Conservation (phyloP, 192 early-diverging fungal species). For the Coemansia sp. region DNA sequence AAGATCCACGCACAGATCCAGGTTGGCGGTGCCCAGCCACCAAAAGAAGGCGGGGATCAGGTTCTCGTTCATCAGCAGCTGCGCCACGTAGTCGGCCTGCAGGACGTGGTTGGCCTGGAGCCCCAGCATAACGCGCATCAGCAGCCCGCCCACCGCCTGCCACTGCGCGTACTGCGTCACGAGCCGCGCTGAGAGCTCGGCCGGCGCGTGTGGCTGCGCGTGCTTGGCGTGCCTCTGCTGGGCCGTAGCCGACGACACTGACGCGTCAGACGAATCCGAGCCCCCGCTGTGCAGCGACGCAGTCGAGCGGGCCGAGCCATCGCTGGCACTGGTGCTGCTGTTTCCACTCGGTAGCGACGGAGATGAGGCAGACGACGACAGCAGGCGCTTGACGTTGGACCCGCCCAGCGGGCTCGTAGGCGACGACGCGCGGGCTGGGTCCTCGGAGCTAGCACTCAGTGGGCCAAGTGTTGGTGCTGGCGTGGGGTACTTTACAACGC, state of each 20-base stretch:
- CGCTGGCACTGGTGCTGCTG: slow-evolving; percentile 4
- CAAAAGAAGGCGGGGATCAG: slow-evolving; percentile 48
- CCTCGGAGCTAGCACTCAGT: not conserved
- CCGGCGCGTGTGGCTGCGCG: not conserved
- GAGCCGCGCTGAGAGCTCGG: slow-evolving; percentile 34
- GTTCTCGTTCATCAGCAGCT: slow-evolving; percentile 52
- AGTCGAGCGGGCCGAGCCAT: not conserved
- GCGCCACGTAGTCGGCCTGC: slow-evolving; percentile 48
- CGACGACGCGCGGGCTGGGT: not conserved
- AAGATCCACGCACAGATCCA: slow-evolving; percentile 17
- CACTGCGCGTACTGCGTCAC: slow-evolving; percentile 51
- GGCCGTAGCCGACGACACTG: not conserved
- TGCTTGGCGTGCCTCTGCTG: not conserved
- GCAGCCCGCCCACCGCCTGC: slow-evolving; percentile 28
- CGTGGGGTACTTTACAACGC: slow-evolving; percentile 34
- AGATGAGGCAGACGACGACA: not conserved
- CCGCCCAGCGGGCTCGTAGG: slow-evolving; percentile 33
- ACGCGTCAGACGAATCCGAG: slow-evolving; percentile 1
- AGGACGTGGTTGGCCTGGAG: slow-evolving; percentile 45
- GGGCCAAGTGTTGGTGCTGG: not conserved
- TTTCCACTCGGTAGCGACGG: not conserved
- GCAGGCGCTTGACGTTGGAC: slow-evolving; percentile 46
- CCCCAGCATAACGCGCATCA: slow-evolving; percentile 30
- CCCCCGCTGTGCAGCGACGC: slow-evolving; percentile 5
- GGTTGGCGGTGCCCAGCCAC: slow-evolving; percentile 48